Evolutionary conservation across 2,329 filamentous ascomycete species (phyloP).

Genomic region (Alternaria alternata): DNA sequence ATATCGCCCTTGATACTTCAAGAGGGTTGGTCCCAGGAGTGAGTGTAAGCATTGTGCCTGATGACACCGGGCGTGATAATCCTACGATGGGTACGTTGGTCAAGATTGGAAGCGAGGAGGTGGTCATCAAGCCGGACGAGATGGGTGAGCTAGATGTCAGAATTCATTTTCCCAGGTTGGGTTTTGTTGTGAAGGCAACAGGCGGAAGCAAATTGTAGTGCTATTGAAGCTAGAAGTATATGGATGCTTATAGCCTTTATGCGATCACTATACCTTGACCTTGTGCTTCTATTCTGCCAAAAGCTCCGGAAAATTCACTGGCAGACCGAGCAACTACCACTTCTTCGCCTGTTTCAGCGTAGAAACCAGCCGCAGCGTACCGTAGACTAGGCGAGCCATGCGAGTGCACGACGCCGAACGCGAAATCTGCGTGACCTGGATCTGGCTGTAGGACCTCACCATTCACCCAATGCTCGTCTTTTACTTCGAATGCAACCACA

Average conservation of each 20-base stretch:
- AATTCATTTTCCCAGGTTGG: constrained; percentile 53
- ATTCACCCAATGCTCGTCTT: too few species aligned
- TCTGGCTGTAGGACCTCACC: too few species aligned
- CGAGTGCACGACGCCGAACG: too few species aligned
- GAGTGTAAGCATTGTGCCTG: constrained; percentile 47
- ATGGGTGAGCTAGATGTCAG: constrained; percentile 45
- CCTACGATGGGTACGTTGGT: constrained; percentile 50
- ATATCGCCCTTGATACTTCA: constrained; percentile 38
- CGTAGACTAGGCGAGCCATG: too few species aligned
- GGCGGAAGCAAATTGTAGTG: constrained; percentile 12
- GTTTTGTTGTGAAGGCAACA: constrained; percentile 45
- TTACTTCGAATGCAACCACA: too few species aligned
- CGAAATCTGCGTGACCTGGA: too few species aligned
- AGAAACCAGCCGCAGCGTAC: too few species aligned
- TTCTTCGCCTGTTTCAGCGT: too few species aligned
- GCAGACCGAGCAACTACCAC: too few species aligned
- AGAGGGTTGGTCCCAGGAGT: constrained; percentile 42
- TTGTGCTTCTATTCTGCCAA: neutral
- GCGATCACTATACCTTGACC: neutral
- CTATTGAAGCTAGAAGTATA: too few species aligned
- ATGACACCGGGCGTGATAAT: constrained; percentile 52
- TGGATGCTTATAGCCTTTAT: too few species aligned
- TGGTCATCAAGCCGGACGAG: constrained; percentile 47
- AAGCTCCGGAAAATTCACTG: neutral
- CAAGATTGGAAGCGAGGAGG: constrained; percentile 51